Base-by-base conservation (phyloP, 2,329 filamentous ascomycete genomes). In the Sarocladium kiliense region DNA sequence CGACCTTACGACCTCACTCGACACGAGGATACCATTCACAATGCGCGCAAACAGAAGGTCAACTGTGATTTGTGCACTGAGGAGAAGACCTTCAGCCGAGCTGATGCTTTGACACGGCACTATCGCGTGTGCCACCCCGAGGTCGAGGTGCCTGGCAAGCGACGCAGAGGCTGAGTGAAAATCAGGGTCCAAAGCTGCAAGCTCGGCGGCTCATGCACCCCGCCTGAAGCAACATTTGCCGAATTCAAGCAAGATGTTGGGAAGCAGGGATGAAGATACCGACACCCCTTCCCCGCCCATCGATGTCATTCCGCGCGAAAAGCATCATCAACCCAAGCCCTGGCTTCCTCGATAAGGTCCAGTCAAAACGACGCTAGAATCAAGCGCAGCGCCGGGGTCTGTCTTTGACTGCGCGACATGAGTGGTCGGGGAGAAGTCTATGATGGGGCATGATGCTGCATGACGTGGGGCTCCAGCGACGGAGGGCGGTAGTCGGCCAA, bases 21-120 rank as follows among this genome's bases (percentile, higher is more conserved):
- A 21, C 94, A 99, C 67, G 94, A 99, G 70, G 93, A 97, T 62
- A 97, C 94, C 0, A 97, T 97, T 60, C 94, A 97, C 79, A 97
- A 97, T 64, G 87, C 86, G 1, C 85, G 89, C 64, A 97, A 97
- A 78, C 86, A 92, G 70, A 97, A 97, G 76, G 91, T 97, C 7
- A 86, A 91, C 44, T 99, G 94, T 71, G 86, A 92, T 59, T 75
- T 96, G 49, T 99, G 94, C 73, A 91, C 89, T 1, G 92, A 97
- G 64, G 93, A 97, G 66, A 97, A 97, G 80, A 95, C 91, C 0
- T 99, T 99, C 67, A 96, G 91, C 63, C 85, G 94, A 56, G 94
- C 93, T 60, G 94, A 99, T 74, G 94, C 94, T 1, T 78, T 97
- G 49, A 97, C 93, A 14, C 80, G 94, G 58, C 94, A 99, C 68